phyloP scores from a whole-genome alignment of 352 stramenopile species.

The Plasmopara viticola region DNA sequence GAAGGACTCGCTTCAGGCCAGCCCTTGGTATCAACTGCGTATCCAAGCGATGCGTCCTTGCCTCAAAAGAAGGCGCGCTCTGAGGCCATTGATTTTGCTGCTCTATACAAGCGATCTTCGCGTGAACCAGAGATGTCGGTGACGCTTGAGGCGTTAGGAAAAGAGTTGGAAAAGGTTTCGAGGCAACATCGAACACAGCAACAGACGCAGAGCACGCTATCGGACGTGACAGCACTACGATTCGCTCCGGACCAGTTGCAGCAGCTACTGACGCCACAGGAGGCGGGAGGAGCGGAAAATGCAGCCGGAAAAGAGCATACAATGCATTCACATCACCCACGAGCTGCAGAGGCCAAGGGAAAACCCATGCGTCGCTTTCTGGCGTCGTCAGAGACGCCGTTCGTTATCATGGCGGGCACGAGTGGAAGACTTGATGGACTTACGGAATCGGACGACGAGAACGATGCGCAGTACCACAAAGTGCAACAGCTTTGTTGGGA shows the following conservation, averaged over 20 bases:
- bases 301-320: constrained; percentile 38
- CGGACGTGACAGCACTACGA: constrained; percentile 12
- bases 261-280: constrained; percentile 50
- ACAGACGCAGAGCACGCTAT: constrained; percentile 8
- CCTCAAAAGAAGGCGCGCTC: constrained; percentile 7
- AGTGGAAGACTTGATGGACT: constrained; percentile 7
- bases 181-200: constrained; percentile 29
- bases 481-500: constrained; percentile 81
- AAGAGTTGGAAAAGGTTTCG: constrained; percentile 51
- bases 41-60: constrained; percentile 18
- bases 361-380: constrained; percentile 72
- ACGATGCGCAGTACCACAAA: constrained; percentile 67
- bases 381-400: constrained; percentile 51
- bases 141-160: constrained; percentile 42
- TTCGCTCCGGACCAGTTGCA: constrained; percentile 62
- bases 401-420: constrained; percentile 34
- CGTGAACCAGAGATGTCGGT: constrained; percentile 45
- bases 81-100: constrained; percentile 34
- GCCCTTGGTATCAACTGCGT: constrained; percentile 8
- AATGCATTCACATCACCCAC: constrained; percentile 24
- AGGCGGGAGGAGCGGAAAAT: constrained; percentile 31
- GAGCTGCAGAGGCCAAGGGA: constrained; percentile 38
- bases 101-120: constrained; percentile 58
- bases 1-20: constrained; percentile 1
- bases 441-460: constrained; percentile 17